Base-by-base conservation (phyloP, 1,139 yeast species). In the Yarrowia galli region DNA sequence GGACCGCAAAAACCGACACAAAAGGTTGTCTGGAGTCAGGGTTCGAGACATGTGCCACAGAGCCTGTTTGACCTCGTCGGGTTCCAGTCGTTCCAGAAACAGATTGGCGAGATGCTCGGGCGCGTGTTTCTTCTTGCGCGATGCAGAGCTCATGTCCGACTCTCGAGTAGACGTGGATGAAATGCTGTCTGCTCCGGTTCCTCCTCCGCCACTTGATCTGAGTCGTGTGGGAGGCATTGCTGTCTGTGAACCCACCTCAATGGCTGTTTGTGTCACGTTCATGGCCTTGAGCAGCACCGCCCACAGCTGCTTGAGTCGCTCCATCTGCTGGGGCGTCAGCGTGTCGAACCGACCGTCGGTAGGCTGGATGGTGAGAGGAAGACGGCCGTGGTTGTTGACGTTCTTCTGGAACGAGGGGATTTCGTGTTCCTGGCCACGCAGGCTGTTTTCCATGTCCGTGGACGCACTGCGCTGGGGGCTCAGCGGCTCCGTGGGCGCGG, bases 291-390 rank as follows among this genome's bases (percentile, higher is more conserved):
- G 61, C 46, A 54, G 23, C n/a, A 54, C 46, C n/a, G 89, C 86
- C 95, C 96, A 89, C 65, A 87, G 82, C 75, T 90, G 92, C 77
- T 91, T 91, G 72, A 92, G 82, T 42, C 82, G 82, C 68, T 83
- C 79, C 74, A 90, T 96, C 77, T 91, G 89, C 49, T 85, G 87
- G 1, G 81, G 77, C 13, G 87, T 83, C 60, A 91, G 79, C 23
- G 87, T 84, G 71, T 84, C 86, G 63, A 86, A 81, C 71, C 90
- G 83, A 10, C 93, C 93, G 2, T 84, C 75, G 20, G 61, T 54
- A 13, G 61, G 61, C 61, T 54, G 61, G 35, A 40, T 40, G 25
- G 61, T 54, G 15, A 54, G 23, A 1, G 61, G 61, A 16, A 40
- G 36, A 2, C 46, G 32, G 5, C 61, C 61, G 16, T 16, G 42